Percentiles rank a stretch among this genome's conserved stretches.
phyloP scores from a whole-genome alignment of 805 yeast genomes.

The Candida taoyuanica region DNA sequence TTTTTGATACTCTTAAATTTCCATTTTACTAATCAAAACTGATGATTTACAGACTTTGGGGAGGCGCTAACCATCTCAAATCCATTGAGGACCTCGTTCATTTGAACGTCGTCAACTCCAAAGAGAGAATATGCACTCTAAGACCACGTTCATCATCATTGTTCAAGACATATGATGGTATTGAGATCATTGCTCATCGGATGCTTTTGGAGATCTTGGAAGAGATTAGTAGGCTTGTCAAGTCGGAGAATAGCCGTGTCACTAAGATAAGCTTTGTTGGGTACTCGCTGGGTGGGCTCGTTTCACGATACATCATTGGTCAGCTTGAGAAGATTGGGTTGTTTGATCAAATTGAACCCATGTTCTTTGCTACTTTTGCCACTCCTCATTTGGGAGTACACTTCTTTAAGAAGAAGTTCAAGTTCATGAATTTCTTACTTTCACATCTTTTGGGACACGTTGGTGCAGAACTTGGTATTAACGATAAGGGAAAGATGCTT shows the following conservation, averaged over 20 bases:
- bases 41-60: conserved; percentile 62
- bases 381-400: conserved; percentile 70
- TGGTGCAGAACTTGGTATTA: conserved; percentile 70
- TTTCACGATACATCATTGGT: conserved; percentile 79
- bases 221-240: conserved; percentile 33
- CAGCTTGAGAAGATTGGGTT: conserved; percentile 49
- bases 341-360: conserved; percentile 58
- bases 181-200: conserved; percentile 65
- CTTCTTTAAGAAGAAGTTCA: conserved; percentile 37
- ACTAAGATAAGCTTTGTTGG: conserved; percentile 72
- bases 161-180: conserved; percentile 81
- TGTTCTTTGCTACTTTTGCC: conserved; percentile 63
- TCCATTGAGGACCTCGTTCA: conserved; percentile 41
- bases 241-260: conserved; percentile 28
- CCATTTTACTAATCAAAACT: too few species aligned
- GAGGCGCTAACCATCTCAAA: conserved; percentile 55
- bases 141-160: conserved; percentile 61
- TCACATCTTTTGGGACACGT: conserved; percentile 55
- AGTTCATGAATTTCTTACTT: conserved; percentile 47
- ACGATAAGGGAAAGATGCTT: conserved; percentile 41
- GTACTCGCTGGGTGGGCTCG: conserved; percentile 85
- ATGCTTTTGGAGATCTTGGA: conserved; percentile 60
- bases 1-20: too few species aligned
- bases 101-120: conserved; percentile 33
- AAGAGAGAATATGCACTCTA: conserved; percentile 40